Conservation (phyloP, 495 filamentous ascomycete genomes). For the Aspergillus diversus region DNA sequence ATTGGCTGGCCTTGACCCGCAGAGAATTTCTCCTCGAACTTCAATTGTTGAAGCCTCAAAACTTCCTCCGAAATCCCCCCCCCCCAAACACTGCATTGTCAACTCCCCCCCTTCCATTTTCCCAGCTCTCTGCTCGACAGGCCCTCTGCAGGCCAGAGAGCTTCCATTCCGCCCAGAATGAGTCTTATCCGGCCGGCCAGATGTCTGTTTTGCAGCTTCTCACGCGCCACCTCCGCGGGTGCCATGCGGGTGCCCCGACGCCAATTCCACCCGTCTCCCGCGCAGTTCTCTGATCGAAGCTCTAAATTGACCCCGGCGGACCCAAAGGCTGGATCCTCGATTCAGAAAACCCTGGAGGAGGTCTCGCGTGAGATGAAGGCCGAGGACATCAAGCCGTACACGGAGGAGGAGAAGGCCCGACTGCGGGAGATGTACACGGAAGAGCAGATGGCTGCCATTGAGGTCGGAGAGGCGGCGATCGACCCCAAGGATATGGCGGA, state of each 20-base stretch:
- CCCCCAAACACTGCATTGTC: constrained; percentile 13
- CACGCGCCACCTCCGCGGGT: constrained; percentile 40
- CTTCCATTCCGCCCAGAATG: constrained; percentile 46
- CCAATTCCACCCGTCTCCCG: constrained; percentile 55
- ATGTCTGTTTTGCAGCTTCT: constrained; percentile 60
- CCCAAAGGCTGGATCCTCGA: constrained; percentile 14
- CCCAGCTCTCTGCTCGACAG: constrained; percentile 20
- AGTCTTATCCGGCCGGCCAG: constrained; percentile 59
- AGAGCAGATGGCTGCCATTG: constrained; percentile 80
- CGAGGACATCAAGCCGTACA: constrained; percentile 65
- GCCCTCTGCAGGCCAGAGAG: constrained; percentile 33
- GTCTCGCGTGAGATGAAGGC: constrained; percentile 33
- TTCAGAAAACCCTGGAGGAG: constrained; percentile 26
- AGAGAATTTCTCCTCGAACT: constrained; percentile 31
- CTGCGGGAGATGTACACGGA: constrained; percentile 73
- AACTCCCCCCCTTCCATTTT: constrained; percentile 19
- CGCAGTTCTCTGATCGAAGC: constrained; percentile 36
- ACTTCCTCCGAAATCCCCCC: neutral
- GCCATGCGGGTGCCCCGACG: constrained; percentile 50
- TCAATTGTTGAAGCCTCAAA: neutral
- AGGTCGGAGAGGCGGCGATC: constrained; percentile 84
- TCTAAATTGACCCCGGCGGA: constrained; percentile 9
- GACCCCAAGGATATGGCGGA: constrained; percentile 74
- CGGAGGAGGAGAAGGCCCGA: constrained; percentile 63
- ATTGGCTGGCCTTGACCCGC: constrained; percentile 31